These are phyloP conservation scores for Tylopilus balloui DNA, from an alignment of 768 basidiomycete species.

Conservation along the genomic window DNA sequence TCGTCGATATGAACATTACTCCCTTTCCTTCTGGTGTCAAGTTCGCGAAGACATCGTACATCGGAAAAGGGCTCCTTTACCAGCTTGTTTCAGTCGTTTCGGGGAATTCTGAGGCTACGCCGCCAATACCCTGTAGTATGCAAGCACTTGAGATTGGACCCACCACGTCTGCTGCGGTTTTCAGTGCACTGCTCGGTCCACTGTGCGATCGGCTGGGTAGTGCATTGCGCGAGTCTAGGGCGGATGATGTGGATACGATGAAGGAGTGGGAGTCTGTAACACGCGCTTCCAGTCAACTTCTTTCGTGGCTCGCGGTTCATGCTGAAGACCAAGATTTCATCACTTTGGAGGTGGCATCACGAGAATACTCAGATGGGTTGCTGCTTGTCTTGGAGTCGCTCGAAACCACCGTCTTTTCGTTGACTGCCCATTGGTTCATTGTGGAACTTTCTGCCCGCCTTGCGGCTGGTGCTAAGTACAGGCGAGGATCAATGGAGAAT, in stretches of 20 bases:
- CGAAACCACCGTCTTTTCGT: conserved; percentile 32
- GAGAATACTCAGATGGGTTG: conserved; percentile 37
- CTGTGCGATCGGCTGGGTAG: conserved; percentile 44
- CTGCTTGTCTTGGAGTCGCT: conserved; percentile 37
- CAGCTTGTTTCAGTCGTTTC: conserved; percentile 47
- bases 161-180: conserved; percentile 38
- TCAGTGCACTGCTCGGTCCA: conserved; percentile 43
- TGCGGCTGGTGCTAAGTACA: conserved; percentile 22
- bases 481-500: conserved; percentile 27
- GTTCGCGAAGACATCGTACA: conserved; percentile 50
- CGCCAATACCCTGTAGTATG: conserved; percentile 31
- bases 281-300: conserved; percentile 40
- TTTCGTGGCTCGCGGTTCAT: conserved; percentile 42
- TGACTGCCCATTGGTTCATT: conserved; percentile 58
- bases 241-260: conserved; percentile 18
- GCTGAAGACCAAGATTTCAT: conserved; percentile 32
- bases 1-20: conserved; percentile 50
- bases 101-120: conserved; percentile 20
- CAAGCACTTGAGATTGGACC: conserved; percentile 43
- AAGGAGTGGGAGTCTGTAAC: conserved; percentile 40
- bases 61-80: conserved; percentile 56
- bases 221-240: conserved; percentile 34
- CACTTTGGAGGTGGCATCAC: conserved; percentile 31
- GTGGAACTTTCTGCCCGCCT: conserved; percentile 53
- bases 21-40: conserved; percentile 48